Conservation (phyloP, 441 rosid species). For the Gossypium davidsonii region DNA sequence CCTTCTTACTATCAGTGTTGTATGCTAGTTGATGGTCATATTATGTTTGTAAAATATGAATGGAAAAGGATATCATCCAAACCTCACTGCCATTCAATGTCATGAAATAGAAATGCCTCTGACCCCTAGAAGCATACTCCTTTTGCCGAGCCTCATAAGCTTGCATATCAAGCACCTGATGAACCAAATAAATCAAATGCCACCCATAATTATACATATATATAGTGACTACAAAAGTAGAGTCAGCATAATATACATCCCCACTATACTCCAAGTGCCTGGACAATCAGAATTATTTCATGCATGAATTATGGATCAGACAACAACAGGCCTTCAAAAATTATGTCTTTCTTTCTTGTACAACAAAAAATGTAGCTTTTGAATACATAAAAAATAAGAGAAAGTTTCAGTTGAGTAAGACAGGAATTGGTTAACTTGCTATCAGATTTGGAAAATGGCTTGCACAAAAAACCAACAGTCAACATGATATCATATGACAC, state of each 20-base stretch:
- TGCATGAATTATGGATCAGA: slow-evolving; percentile 1
- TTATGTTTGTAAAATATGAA: neutral
- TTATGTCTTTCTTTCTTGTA: neutral
- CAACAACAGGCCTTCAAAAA: neutral
- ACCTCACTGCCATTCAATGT: slow-evolving; percentile 97
- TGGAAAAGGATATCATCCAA: slow-evolving; percentile 17
- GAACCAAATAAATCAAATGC: slow-evolving; percentile 15
- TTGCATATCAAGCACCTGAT: slow-evolving; percentile 95
- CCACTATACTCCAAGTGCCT: neutral
- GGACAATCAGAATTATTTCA: neutral
- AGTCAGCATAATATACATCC: slow-evolving; percentile 10
- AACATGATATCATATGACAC: neutral
- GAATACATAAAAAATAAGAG: neutral
- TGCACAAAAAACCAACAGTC: neutral
- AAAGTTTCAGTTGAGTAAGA: neutral
- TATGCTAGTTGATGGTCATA: neutral
- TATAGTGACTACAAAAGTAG: neutral
- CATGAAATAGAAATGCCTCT: slow-evolving; percentile 99
- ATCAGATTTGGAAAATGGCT: neutral
- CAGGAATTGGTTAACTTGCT: neutral
- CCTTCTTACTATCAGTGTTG: neutral
- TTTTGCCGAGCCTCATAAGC: slow-evolving; percentile 74
- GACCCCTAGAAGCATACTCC: slow-evolving; percentile 86
- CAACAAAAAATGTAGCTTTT: neutral
- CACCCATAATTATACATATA: neutral